Evolutionary conservation across 306 rosid genomes (phyloP).

Genomic region (Comarum palustre): DNA sequence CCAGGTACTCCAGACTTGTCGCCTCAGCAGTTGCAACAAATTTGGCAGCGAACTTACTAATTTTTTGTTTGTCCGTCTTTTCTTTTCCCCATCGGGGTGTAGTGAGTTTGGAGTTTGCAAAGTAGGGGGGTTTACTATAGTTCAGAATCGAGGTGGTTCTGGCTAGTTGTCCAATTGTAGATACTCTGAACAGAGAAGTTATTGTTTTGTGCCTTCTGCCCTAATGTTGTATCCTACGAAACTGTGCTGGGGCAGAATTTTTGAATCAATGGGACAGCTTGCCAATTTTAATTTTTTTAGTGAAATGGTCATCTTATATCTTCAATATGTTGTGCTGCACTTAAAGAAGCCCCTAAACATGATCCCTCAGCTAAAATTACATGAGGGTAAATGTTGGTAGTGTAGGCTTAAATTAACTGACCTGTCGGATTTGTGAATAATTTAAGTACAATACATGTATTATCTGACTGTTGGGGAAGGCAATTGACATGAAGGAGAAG

Average conservation of each 20-base stretch:
- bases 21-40: conserved; percentile 39
- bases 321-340: not conserved
- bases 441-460: conserved; percentile 28
- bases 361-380: conserved; percentile 1
- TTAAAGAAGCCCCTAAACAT: not conserved
- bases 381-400: conserved; percentile 27
- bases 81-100: conserved; percentile 15
- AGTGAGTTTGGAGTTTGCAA: conserved; percentile 34
- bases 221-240: conserved; percentile 19
- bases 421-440: conserved; percentile 14
- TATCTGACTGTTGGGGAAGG: conserved; percentile 46
- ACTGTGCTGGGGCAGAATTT: conserved; percentile 21
- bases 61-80: not conserved
- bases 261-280: conserved; percentile 17
- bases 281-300: not conserved
- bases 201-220: conserved; percentile 21
- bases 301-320: conserved; percentile 8
- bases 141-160: conserved; percentile 22
- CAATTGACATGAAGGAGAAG: conserved; percentile 52
- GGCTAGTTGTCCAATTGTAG: conserved; percentile 49
- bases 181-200: conserved; percentile 34
- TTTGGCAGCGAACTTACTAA: conserved; percentile 46
- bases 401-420: conserved; percentile 15
- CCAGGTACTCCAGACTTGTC: conserved; percentile 29
- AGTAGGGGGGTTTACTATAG: conserved; percentile 25